Conservation (phyloP, 441 rosid species). For the Aleurites moluccanus region DNA sequence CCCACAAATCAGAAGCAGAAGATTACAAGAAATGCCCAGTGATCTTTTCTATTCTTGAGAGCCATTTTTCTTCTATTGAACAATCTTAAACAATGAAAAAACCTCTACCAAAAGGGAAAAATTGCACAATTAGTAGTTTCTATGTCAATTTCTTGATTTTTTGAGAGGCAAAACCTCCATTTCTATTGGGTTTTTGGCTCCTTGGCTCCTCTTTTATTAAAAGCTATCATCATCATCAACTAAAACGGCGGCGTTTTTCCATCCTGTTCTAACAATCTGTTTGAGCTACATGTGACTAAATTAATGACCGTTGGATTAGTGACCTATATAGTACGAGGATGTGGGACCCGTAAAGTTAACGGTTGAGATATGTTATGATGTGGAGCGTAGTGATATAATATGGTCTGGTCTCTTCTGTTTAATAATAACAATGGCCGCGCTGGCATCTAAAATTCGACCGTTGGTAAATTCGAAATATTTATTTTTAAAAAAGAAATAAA, state of each 20-base stretch:
- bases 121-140: too few relatives aligned
- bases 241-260: not conserved
- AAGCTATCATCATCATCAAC: not conserved
- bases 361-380: constrained; percentile 21
- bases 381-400: not conserved
- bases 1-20: not conserved
- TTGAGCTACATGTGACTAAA: not conserved
- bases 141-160: not conserved
- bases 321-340: not conserved
- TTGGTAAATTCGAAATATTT: constrained; percentile 28
- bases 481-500: not conserved
- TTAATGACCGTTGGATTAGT: constrained; percentile 14
- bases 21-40: constrained; percentile 66
- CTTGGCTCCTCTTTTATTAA: not conserved
- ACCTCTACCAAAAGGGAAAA: not conserved
- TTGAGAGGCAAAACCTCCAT: constrained; percentile 22
- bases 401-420: not conserved
- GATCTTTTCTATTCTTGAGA: constrained; percentile 39
- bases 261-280: not conserved
- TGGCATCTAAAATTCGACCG: constrained; percentile 30
- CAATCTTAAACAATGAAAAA: not conserved
- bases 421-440: not conserved
- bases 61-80: constrained; percentile 29
- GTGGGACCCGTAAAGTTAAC: not conserved
- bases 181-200: not conserved